Evolutionary conservation across 1,284 basidiomycete genomes (phyloP), one percentile per base, ranked within the genome.

Genomic region (Neonothopanus nambi): DNA sequence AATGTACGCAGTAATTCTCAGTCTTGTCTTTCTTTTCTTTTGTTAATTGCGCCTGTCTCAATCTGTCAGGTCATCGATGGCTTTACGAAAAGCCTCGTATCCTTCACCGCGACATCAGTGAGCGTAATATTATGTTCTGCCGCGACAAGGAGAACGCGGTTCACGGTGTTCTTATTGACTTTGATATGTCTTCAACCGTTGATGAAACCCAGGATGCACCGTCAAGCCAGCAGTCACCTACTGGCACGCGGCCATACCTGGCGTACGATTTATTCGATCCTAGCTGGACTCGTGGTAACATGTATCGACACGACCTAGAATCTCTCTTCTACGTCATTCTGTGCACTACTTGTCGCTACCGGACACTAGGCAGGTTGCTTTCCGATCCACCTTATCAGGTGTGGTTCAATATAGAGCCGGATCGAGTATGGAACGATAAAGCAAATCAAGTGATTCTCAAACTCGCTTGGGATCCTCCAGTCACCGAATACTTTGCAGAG

Each of bases 261-360:
- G 43, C 50, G 15, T 20, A 18, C 17, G 50, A 52, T 4, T 30
- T 52, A 15, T 54, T 61, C 21, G 18, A 38, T 6, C 11, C 40
- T 2, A 11, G 39, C 13, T 17, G 35, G 33, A 33, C 13, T 13
- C 35, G 36, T 17, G 23, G 12, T 6, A 57, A 59, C 44, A 21
- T 43, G 24, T 48, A 51, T 48, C 53, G 57, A 21, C 60, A 58
- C n/a, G 50, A 63, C 39, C 52, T 62, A 5, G 61, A 63, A 39
- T 63, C 61, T 1, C 44, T 63, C 7, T 55, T 62, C 40, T 62
- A 61, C 21, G 55, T 58, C 20, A 28, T 63, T 24, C 11, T 43
- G n/a, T 24, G 38, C 33, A 8, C 51, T 24, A 3, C 37, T 20
- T 48, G 28, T n/a, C 46, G 38, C 5, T 48, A 48, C 18, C n/a